phyloP scores from a whole-genome alignment of 176 grass and related monocot species.

The Canna indica region DNA sequence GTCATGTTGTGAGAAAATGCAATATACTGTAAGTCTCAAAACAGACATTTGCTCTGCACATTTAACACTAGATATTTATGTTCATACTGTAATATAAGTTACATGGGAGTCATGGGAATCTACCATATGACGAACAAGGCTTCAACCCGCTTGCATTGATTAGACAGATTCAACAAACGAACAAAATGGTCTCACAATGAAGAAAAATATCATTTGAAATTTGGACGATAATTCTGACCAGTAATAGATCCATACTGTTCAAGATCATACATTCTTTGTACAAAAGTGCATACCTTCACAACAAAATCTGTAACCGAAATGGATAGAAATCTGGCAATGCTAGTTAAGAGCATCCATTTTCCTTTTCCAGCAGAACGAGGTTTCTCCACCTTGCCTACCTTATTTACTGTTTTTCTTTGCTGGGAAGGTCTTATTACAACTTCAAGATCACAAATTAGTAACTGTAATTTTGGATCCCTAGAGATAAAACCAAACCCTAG shows the following conservation, averaged over 20 bases:
- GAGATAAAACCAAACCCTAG: conserved; percentile 86
- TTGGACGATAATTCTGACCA: no score
- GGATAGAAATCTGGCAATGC: conserved; percentile 66
- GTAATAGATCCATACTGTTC: background rate
- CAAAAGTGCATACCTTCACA: conserved; percentile 57
- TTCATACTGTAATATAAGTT: no score
- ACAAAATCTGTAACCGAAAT: conserved; percentile 82
- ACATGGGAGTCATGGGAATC: no score
- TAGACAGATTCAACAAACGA: no score
- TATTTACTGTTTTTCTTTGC: conserved; percentile 46
- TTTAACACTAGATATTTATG: no score
- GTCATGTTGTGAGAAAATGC: no score
- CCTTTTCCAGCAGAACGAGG: conserved; percentile 87
- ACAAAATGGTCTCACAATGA: no score
- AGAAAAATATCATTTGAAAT: no score
- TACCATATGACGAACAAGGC: no score
- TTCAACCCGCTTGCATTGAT: no score
- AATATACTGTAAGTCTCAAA: no score
- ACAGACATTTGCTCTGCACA: no score
- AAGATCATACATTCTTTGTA: background rate
- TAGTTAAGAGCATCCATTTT: conserved; percentile 93
- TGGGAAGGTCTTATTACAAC: conserved; percentile 56
- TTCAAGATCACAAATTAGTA: conserved; percentile 91
- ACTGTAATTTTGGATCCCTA: conserved; percentile 90
- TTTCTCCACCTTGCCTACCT: conserved; percentile 53